Base-by-base conservation (phyloP, 2,329 filamentous ascomycete genomes). In the Aureobasidium pullulans region DNA sequence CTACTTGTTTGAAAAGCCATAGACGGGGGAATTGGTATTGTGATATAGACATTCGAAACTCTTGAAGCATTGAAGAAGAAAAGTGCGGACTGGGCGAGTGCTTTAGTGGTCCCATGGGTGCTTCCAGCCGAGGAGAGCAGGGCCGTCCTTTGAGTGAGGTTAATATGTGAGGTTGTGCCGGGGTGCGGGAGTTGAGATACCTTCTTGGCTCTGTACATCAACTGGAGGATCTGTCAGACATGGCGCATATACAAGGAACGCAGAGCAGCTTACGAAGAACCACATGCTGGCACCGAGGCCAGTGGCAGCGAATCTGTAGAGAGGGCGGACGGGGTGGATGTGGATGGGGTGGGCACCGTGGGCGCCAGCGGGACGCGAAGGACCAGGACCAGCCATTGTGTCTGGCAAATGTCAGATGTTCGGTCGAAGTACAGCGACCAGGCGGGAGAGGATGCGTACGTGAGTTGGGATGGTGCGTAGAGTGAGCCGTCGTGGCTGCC, bases 281-380 rank as follows among this genome's bases (percentile, higher is more conserved):
- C 94, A 99, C 94, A 97, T 99, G 77, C 88, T 89, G 59, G 94
- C 94, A 67, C 91, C 89, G 64, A 99, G 81, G 63, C 87, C 89
- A 46, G 90, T 96, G 48, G 89, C 93, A 61, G 86, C 83, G 75
- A 93, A 88, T 72, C 90, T 85, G 80, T 97, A 96, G 65, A 96
- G 71, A 47, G 84, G 84, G 63, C 83, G 80, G 50, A 77, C 81
- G 36, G 81, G 82, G 71, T 82, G 84, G 70, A 87, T 74, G 70
- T 80, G 76, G 67, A 82, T 74, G 59, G 80, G 80, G 71, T 82
- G 81, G 62, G 68, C 73, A 64, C 73, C 73, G 64, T 76, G 67
- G 70, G 71, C 70, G 67, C 71, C 64, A 68, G 70, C 62, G 52
- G 48, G 57, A 60, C 47, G 52, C 9, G 59, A 52, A 11, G 59